Evolutionary conservation across 768 basidiomycete genomes (phyloP).

Genomic region (Leccinum arenicola): DNA sequence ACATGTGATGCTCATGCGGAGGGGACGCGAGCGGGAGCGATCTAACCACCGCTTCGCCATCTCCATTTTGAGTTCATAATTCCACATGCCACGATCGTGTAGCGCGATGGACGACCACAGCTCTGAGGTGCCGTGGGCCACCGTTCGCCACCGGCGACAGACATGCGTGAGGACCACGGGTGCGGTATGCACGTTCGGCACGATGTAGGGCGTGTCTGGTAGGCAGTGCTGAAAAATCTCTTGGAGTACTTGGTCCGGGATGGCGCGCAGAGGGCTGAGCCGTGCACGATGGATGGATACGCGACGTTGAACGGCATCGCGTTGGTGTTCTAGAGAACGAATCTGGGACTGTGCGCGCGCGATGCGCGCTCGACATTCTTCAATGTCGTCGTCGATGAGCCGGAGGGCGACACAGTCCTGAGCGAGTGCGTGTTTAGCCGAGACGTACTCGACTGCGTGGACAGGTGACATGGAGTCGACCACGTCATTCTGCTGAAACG

Average conservation of each 20-base stretch:
- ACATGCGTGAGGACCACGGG: constrained; percentile 34
- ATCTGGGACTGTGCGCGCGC: constrained; percentile 15
- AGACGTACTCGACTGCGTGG: constrained; percentile 16
- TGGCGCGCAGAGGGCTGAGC: constrained; percentile 26
- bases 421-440: constrained; percentile 18
- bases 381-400: constrained; percentile 14
- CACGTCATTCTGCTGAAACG: constrained; percentile 5
- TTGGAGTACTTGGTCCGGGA: constrained; percentile 33
- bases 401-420: constrained; percentile 16
- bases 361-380: constrained; percentile 18
- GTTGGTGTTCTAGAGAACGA: constrained; percentile 18
- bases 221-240: constrained; percentile 31
- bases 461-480: constrained; percentile 27
- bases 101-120: constrained; percentile 31
- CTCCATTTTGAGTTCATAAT: constrained; percentile 21
- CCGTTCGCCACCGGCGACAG: constrained; percentile 32
- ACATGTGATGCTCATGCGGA: constrained; percentile 23
- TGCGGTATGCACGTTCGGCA: constrained; percentile 21
- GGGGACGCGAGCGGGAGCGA: constrained; percentile 18
- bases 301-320: constrained; percentile 15
- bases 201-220: constrained; percentile 21
- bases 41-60: constrained; percentile 27
- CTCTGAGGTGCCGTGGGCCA: constrained; percentile 30
- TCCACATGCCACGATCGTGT: constrained; percentile 30
- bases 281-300: constrained; percentile 24